A percentile compares a stretch with the other conserved stretches of the same genome.
phyloP scores from a whole-genome alignment of 495 filamentous ascomycete species.

The Hyaloscypha bicolor region DNA sequence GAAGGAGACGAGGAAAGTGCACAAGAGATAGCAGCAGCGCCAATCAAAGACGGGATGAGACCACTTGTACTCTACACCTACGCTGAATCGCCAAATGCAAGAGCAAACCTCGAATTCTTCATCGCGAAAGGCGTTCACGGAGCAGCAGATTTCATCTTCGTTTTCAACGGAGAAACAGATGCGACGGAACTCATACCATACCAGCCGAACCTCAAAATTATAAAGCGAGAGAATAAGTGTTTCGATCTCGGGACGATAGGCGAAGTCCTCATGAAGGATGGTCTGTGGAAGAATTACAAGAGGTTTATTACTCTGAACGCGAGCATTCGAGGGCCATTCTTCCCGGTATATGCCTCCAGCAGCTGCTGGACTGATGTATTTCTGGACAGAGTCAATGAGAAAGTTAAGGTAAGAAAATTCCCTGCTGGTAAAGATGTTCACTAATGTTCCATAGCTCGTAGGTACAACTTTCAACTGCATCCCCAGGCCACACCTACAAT shows the following conservation, averaged over 20 bases:
- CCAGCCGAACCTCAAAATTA: slow-evolving; percentile 32
- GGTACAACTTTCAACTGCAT: slow-evolving; percentile 7
- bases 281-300: slow-evolving; percentile 36
- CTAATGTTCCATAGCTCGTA: slow-evolving; percentile 8
- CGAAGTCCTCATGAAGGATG: slow-evolving; percentile 28
- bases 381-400: slow-evolving; percentile 30
- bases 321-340: slow-evolving; percentile 38
- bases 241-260: slow-evolving; percentile 34
- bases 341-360: slow-evolving; percentile 31
- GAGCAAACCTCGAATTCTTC: slow-evolving; percentile 37
- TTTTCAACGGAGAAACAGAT: slow-evolving; percentile 37
- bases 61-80: slow-evolving; percentile 32
- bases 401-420: slow-evolving; percentile 29
- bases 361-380: slow-evolving; percentile 38
- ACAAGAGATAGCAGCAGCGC: not conserved
- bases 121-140: slow-evolving; percentile 35
- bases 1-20: not conserved
- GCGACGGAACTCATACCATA: slow-evolving; percentile 5
- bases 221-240: slow-evolving; percentile 31
- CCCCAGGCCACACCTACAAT: not conserved
- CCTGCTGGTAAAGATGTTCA: not conserved
- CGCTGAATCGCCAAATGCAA: slow-evolving; percentile 29
- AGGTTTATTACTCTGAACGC: slow-evolving; percentile 39
- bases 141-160: slow-evolving; percentile 40
- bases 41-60: not conserved